Evolutionary conservation across 2,329 filamentous ascomycete genomes (phyloP), one percentile per base, ranked within the genome.

Genomic region (Blastomyces silverae): DNA sequence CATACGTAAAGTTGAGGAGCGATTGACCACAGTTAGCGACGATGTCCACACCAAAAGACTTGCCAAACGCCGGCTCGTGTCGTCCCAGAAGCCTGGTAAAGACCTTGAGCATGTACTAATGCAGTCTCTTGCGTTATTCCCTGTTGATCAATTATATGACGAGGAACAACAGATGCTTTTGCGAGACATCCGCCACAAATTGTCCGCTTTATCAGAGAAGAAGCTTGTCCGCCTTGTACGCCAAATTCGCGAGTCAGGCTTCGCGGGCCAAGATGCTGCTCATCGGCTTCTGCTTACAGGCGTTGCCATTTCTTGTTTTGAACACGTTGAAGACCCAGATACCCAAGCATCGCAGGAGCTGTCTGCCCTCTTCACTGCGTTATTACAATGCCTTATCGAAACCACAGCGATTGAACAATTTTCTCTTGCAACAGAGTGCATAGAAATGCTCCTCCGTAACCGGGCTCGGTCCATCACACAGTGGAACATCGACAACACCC

Each of bases 401-500:
- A 74, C 72, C 65, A 71, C 67, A 15, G 73, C 72, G 6, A 74
- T 76, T 63, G 78, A 77, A 67, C 73, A 74, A 44, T 79, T 79
- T 64, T 76, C 70, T 59, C 71, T 80, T 28, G 73, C 74, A 25
- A 71, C 75, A 7, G 79, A 80, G 63, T 75, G 74, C 59, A 65
- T 79, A 31, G 76, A 76, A 57, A 68, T 76, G 13, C 69, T 79
- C 31, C 73, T 80, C 22, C 77, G 78, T 53, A 71, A 68, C 10
- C 78, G 80, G 63, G 73, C 78, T 28, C 74, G 74, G 52, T 74
- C 74, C 25, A 72, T 81, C 28, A 75, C 75, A 15, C 80, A 82
- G 66, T 78, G 75, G 72, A 79, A 80, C 64, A 74, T 81, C 39
- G 80, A 82, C 66, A 73, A 70, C 56, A 68, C 80, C 15, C 71